These are phyloP conservation scores for Dipteronia dyeriana DNA, from an alignment of 345 rosid genomes.

Conservation along the genomic window DNA sequence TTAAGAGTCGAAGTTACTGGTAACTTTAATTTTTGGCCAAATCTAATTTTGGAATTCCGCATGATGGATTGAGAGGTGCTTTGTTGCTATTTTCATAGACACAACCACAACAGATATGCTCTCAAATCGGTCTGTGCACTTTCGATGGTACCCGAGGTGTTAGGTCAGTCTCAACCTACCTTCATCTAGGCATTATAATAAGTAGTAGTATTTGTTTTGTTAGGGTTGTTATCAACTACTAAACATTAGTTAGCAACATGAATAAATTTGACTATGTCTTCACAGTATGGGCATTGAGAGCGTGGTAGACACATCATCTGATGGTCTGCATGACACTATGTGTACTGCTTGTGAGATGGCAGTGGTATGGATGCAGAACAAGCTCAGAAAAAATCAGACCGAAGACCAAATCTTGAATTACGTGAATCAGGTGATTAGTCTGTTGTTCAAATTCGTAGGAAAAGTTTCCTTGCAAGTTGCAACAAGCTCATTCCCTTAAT, in stretches of 20 bases:
- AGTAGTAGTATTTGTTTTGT: background rate
- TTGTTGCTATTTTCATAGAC: constrained; percentile 37
- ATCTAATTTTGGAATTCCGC: background rate
- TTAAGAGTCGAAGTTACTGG: background rate
- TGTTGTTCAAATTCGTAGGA: background rate
- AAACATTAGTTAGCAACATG: constrained; percentile 1
- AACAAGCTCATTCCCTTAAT: constrained; percentile 17
- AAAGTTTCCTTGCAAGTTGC: constrained; percentile 9
- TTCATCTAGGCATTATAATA: background rate
- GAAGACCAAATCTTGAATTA: constrained; percentile 71
- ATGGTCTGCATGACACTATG: constrained; percentile 46
- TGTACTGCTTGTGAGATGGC: constrained; percentile 91
- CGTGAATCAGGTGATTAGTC: constrained; percentile 54
- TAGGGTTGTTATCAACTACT: background rate
- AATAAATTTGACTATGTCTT: background rate
- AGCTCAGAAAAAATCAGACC: constrained; percentile 62
- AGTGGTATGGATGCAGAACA: constrained; percentile 86
- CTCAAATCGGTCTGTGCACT: constrained; percentile 74
- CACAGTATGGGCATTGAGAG: constrained; percentile 70
- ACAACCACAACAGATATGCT: constrained; percentile 73
- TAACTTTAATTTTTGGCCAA: background rate
- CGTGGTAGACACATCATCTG: constrained; percentile 50
- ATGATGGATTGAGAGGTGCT: constrained; percentile 4
- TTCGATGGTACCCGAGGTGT: constrained; percentile 71
- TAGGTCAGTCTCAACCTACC: constrained; percentile 44